Evolutionary conservation across 1,139 yeast genomes (phyloP), one percentile per base, ranked within the genome.

Genomic region (Pichia sp.): DNA sequence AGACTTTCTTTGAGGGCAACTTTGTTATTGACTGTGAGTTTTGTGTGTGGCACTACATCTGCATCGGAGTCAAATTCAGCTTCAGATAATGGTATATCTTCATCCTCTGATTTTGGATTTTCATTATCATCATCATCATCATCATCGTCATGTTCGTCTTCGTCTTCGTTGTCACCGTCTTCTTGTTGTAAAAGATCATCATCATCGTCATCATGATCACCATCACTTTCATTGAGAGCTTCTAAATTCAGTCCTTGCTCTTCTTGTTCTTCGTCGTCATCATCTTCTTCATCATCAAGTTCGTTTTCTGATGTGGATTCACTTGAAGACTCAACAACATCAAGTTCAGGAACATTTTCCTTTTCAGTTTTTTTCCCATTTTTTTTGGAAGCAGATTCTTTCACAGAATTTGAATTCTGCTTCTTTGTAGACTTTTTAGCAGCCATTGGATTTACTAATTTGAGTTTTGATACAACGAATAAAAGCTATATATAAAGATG

Each of bases 11-110:
- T 77, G 55, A 83, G 64, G 15, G 93, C 93, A 24, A 82, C 79
- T 39, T 66, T 68, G 60, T 83, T 82, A 61, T 83, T 82, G 50
- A 83, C 66, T 18, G 96, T 89, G 40, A 86, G 72, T 61, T 88
- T 88, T 46, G 93, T 88, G 64, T 83, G 79, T 39, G 98, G 96
- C 24, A 89, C 79, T 28, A 73, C 64, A 51, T 74, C 81, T n/a
- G 78, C 77, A 53, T 74, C 80, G 3, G 76, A 71, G 52, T 74
- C 80, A 42, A 72, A 58, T 52, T 75, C 81, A 30, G 73, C 80
- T 41, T 83, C 91, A 1, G 89, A 81, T 42, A 81, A 69, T 34
- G 89, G 81, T 34, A 83, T 69, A 50, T 82, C 91, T 54, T 80
- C 84, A 46, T 71, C 77, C 20, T 69, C 74, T 35, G 66, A 71